These are phyloP conservation scores for Aspergillus floridensis DNA, from an alignment of 2,329 filamentous ascomycete genomes.

Conservation along the genomic window DNA sequence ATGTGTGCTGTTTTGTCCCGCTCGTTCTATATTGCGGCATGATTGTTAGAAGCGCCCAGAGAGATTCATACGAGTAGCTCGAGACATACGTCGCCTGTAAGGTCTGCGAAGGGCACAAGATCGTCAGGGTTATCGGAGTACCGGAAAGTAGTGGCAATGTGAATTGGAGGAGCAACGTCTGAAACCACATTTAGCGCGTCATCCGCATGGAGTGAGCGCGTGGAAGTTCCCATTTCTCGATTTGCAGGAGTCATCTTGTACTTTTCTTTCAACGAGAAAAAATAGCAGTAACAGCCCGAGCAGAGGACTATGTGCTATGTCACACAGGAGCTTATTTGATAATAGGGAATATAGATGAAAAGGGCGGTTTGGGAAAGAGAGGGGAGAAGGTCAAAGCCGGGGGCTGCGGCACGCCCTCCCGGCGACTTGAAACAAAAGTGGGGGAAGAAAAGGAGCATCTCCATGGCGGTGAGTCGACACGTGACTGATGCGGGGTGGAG, in stretches of 20 bases:
- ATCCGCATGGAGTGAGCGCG: constrained; percentile 77
- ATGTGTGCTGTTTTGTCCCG: constrained; percentile 55
- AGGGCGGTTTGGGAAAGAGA: constrained; percentile 7
- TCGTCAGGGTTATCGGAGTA: constrained; percentile 70
- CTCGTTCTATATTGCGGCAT: constrained; percentile 18
- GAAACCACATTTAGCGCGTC: constrained; percentile 69
- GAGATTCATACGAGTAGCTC: background rate
- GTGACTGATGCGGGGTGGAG: background rate
- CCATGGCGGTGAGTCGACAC: background rate
- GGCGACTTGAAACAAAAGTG: background rate
- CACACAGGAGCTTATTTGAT: background rate
- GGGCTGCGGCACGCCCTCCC: background rate
- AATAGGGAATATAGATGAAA: constrained; percentile 15
- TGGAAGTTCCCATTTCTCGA: constrained; percentile 51
- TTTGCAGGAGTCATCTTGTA: constrained; percentile 25
- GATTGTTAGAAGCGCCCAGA: background rate
- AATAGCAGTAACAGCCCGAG: constrained; percentile 10
- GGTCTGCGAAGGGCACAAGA: constrained; percentile 53
- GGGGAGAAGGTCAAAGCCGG: constrained; percentile 1
- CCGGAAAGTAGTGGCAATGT: constrained; percentile 87
- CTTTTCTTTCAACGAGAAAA: background rate
- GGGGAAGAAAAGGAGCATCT: background rate
- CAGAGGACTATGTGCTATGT: background rate
- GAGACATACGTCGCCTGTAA: constrained; percentile 50
- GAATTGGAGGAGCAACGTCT: constrained; percentile 84